A percentile compares a stretch with the other conserved stretches of the same genome.
These are phyloP conservation scores for Annulohypoxylon maeteangense DNA, from an alignment of 495 filamentous ascomycete genomes.

Conservation along the genomic window DNA sequence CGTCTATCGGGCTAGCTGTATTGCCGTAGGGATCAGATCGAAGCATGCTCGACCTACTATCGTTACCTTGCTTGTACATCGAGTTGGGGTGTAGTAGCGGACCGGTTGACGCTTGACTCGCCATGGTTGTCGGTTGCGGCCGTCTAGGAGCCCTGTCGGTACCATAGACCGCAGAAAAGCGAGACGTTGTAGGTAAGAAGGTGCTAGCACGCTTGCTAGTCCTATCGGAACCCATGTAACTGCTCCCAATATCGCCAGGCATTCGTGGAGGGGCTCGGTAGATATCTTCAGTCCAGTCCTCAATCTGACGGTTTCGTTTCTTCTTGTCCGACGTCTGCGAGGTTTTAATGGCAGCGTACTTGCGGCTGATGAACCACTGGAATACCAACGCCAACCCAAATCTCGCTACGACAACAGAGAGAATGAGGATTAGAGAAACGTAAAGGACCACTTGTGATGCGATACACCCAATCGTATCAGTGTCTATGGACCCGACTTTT, in stretches of 20 bases:
- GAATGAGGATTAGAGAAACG: constrained; percentile 90
- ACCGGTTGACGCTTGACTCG: constrained; percentile 87
- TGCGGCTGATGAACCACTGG: constrained; percentile 91
- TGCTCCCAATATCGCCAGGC: constrained; percentile 70
- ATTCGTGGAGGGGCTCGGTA: constrained; percentile 88
- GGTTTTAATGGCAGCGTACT: constrained; percentile 81
- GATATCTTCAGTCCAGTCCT: constrained; percentile 98
- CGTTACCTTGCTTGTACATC: constrained; percentile 79
- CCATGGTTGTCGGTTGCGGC: constrained; percentile 88
- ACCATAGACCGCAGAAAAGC: constrained; percentile 94
- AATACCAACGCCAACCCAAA: constrained; percentile 92
- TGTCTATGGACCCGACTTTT: constrained; percentile 95
- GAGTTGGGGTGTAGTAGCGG: constrained; percentile 75
- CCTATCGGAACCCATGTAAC: constrained; percentile 69
- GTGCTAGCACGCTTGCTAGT: constrained; percentile 81
- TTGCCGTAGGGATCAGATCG: constrained; percentile 61
- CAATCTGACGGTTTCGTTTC: constrained; percentile 90
- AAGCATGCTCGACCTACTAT: constrained; percentile 68
- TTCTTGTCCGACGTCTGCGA: constrained; percentile 75
- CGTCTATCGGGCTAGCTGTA: constrained; percentile 71
- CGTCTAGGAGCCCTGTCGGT: constrained; percentile 63
- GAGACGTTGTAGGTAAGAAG: constrained; percentile 85
- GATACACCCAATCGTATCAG: constrained; percentile 96
- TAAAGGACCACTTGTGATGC: constrained; percentile 98
- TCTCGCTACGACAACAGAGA: constrained; percentile 86